Base-by-base conservation (phyloP, 2,329 filamentous ascomycete genomes). In the Zymoseptoria passerinii region DNA sequence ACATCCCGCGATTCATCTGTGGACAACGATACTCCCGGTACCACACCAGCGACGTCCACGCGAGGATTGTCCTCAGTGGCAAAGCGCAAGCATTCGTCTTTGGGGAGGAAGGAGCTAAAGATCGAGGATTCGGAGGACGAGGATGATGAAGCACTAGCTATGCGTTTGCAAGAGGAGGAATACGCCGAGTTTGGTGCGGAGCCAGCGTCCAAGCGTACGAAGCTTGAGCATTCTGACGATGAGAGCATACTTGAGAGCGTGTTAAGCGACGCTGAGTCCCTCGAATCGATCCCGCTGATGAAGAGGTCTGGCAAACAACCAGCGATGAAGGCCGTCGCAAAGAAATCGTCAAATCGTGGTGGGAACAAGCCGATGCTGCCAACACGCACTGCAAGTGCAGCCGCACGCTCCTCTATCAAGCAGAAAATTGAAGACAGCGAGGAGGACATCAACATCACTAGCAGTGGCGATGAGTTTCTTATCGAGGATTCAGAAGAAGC, bases 11-110 rank as follows among this genome's bases (percentile, higher is more conserved):
- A 76, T 56, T 74, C 75, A 5, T 80, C 75, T 9, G 75, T 76
- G 44, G 80, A 78, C 18, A 81, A 80, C 65, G 83, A 83, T 59
- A 88, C 85, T 3, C 84, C 84, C 4, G 81, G 77, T 44, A 88
- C 85, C 18, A 86, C 83, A 8, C 83, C 83, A 3, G 77, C 75
- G 20, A 74, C 76, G 23, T 76, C 76, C 8, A 63, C 76, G 8
- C 66, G 56, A 53, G 63, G 71, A 53, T 67, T 66, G 54, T 52
- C 61, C 0, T 67, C 13, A 4, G 58, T 29, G 10, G 50, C 40
- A 16, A 72, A 68, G 60, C 69, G 71, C 56, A 74, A 73, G 65
- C 65, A 68, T 51, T 70, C 68, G 48, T 53, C 58, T 0, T 62
- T 71, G 13, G 64, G 65, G 35, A 62, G 61, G 53, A 62, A 63